Evolutionary conservation across 768 basidiomycete species (phyloP).

Genomic region (Megacollybia marginata): DNA sequence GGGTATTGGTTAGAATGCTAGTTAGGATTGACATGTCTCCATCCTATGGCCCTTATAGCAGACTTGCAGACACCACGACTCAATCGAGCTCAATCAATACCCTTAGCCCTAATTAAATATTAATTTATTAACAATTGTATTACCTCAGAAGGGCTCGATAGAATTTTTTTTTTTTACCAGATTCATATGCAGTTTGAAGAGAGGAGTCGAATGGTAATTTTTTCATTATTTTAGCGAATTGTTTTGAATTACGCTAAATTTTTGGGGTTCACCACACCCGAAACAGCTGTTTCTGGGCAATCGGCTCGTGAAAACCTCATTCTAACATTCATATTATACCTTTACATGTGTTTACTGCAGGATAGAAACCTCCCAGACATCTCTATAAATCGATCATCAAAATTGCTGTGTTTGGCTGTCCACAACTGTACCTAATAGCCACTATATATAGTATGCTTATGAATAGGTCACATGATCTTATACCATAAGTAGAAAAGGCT

Average conservation of each 20-base stretch:
- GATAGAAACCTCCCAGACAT: constrained; percentile 1
- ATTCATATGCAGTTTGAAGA: constrained; percentile 6
- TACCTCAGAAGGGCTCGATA: not conserved
- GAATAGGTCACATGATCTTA: no score
- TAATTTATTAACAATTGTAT: not conserved
- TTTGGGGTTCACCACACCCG: constrained; percentile 5
- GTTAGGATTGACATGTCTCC: not conserved
- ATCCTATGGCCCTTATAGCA: not conserved
- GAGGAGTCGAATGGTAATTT: constrained; percentile 15
- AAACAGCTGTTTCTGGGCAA: not conserved
- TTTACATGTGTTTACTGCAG: not conserved
- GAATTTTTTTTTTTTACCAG: not conserved
- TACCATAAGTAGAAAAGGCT: no score
- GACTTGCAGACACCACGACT: not conserved
- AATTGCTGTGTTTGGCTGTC: constrained; percentile 13
- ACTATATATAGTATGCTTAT: no score
- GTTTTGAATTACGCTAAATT: constrained; percentile 10
- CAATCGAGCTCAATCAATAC: no score
- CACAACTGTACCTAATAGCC: constrained; percentile 17
- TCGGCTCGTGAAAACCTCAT: constrained; percentile 8
- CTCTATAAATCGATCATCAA: constrained; percentile 4
- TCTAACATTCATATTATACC: not conserved
- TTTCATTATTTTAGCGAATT: constrained; percentile 14
- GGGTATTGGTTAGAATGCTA: not conserved
- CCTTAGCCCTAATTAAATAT: no score